Conservation (phyloP, 495 filamentous ascomycete species). For the Xeromyces bisporus region DNA sequence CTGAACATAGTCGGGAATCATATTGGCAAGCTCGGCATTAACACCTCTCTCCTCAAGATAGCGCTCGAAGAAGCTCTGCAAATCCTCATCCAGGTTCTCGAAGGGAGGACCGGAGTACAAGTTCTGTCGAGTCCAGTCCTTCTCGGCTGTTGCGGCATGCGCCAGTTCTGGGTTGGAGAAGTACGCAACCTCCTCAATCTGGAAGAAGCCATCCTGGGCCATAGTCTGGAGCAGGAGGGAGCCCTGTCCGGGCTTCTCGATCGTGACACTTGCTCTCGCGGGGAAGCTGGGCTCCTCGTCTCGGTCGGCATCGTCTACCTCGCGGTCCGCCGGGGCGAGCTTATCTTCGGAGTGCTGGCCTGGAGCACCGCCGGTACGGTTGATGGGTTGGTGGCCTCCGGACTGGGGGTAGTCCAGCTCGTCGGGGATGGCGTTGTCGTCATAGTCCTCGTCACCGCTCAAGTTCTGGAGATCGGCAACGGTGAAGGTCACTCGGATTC, state of each 20-base stretch:
- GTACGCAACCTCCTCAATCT: constrained; percentile 85
- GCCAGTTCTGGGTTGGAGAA: constrained; percentile 60
- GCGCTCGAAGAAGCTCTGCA: constrained; percentile 79
- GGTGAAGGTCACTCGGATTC: constrained; percentile 84
- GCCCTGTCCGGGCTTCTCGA: constrained; percentile 70
- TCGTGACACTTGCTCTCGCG: constrained; percentile 65
- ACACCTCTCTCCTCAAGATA: constrained; percentile 92
- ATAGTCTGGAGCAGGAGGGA: constrained; percentile 74
- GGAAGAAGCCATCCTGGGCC: constrained; percentile 71
- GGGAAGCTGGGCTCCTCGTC: constrained; percentile 48
- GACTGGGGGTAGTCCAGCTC: constrained; percentile 35
- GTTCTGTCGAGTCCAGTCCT: constrained; percentile 51
- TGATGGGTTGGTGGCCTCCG: constrained; percentile 36
- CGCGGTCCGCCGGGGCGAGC: constrained; percentile 40
- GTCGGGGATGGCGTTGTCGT: constrained; percentile 28
- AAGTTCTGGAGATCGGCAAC: constrained; percentile 75
- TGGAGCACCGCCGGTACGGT: constrained; percentile 28
- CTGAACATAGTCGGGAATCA: constrained; percentile 93
- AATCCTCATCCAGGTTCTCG: constrained; percentile 84
- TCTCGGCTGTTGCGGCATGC: constrained; percentile 43
- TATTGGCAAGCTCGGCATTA: constrained; percentile 70
- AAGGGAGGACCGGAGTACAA: constrained; percentile 88
- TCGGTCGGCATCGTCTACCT: constrained; percentile 29
- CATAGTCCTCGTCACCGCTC: constrained; percentile 41
- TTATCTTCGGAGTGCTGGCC: constrained; percentile 40